Evolutionary conservation across 768 basidiomycete species (phyloP).

Genomic region (Tulasnella sp.): DNA sequence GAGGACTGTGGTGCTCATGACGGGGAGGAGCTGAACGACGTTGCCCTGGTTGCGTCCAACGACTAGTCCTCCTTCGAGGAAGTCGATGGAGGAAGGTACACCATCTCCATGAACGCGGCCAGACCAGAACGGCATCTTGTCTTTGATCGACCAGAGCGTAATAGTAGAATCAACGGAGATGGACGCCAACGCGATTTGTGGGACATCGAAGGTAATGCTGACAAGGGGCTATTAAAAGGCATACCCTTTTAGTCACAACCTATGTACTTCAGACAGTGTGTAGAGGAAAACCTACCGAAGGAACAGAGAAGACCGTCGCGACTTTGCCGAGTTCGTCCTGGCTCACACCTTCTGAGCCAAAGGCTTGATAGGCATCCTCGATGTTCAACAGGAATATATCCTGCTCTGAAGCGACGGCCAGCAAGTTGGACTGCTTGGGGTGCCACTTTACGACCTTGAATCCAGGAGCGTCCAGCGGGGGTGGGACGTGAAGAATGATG

Average conservation of each 20-base stretch:
- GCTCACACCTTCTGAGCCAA: conserved; percentile 52
- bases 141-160: conserved; percentile 71
- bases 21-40: conserved; percentile 69
- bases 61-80: conserved; percentile 77
- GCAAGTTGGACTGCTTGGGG: conserved; percentile 63
- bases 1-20: conserved; percentile 56
- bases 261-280: not conserved
- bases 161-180: conserved; percentile 75
- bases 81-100: conserved; percentile 68
- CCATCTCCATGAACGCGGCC: conserved; percentile 73
- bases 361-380: conserved; percentile 43
- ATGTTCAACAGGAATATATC: conserved; percentile 70
- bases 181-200: conserved; percentile 64
- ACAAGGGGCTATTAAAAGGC: conserved; percentile 48
- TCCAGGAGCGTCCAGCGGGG: conserved; percentile 49
- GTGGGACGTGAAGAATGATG: conserved; percentile 15
- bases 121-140: conserved; percentile 61
- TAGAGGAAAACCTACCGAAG: conserved; percentile 44
- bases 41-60: conserved; percentile 78
- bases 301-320: conserved; percentile 51
- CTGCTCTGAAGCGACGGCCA: conserved; percentile 73
- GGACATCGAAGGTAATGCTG: conserved; percentile 75
- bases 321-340: conserved; percentile 61
- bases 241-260: not conserved
- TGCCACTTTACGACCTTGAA: conserved; percentile 84